phyloP scores from a whole-genome alignment of 106 monocot genomes.

The Iris macrosiphon region DNA sequence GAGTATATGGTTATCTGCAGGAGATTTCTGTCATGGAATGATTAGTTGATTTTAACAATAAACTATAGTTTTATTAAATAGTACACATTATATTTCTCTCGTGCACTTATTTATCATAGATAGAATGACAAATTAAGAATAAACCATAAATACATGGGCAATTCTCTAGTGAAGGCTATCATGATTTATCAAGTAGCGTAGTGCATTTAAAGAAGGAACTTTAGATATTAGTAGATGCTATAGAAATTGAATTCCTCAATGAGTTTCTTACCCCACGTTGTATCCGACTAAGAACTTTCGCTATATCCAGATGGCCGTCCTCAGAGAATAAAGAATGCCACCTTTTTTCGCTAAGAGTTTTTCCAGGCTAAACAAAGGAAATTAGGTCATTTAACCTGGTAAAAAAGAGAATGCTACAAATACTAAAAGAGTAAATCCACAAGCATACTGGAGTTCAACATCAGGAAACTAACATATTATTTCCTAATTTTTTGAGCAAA shows the following conservation, averaged over 20 bases:
- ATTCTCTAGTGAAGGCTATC: neutral
- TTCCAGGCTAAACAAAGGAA: constrained; percentile 49
- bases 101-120: neutral
- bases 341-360: constrained; percentile 63
- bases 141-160: neutral
- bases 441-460: neutral
- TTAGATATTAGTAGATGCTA: neutral
- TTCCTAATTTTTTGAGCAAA: neutral
- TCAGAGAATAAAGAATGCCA: constrained; percentile 79
- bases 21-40: too few species aligned
- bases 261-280: constrained; percentile 60
- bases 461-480: neutral
- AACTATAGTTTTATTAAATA: neutral
- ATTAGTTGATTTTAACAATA: neutral
- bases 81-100: neutral
- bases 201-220: neutral
- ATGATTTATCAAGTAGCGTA: neutral
- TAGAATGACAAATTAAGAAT: neutral
- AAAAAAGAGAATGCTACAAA: neutral
- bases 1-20: too few species aligned
- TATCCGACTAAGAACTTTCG: constrained; percentile 49
- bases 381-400: neutral
- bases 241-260: neutral
- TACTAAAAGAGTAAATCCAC: neutral
- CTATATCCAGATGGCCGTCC: constrained; percentile 73